These are phyloP conservation scores for Ophiostoma tasmaniense DNA, from an alignment of 2,329 filamentous ascomycete species.

Conservation along the genomic window DNA sequence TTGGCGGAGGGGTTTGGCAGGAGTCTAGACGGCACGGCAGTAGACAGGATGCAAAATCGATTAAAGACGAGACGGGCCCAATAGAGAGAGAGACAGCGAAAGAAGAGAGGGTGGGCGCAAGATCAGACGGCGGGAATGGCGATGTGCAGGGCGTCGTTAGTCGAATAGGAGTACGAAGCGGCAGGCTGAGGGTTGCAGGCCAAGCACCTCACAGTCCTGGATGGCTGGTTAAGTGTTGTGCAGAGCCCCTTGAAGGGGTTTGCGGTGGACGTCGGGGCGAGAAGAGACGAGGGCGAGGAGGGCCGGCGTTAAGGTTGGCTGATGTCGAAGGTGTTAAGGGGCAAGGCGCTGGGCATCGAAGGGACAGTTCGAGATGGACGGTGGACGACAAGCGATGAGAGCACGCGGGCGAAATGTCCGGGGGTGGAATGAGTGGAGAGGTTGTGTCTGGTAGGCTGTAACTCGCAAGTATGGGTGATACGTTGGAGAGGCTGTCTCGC, in stretches of 20 bases:
- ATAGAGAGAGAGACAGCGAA: neutral
- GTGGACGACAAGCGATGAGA: neutral
- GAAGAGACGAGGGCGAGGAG: neutral
- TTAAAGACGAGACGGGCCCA: neutral
- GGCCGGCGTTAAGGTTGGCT: neutral
- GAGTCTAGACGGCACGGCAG: neutral
- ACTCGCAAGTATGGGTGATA: too few species aligned
- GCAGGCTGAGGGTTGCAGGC: neutral
- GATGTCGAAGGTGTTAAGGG: neutral
- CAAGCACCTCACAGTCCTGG: neutral
- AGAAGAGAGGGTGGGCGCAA: neutral
- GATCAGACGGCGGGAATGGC: neutral
- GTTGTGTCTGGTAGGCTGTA: neutral
- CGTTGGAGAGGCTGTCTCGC: too few species aligned
- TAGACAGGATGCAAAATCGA: neutral
- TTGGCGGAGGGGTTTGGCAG: neutral
- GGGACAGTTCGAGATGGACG: neutral
- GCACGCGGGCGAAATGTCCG: conserved; percentile 4
- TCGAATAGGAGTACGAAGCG: neutral
- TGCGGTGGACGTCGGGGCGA: neutral
- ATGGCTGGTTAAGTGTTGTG: neutral
- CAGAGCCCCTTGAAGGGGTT: neutral
- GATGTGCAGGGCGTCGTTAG: neutral
- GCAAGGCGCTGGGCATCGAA: neutral
- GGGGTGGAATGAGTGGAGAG: neutral